A percentile compares a stretch with the other conserved stretches of the same genome.
These are phyloP conservation scores for Uronychia setigera DNA, from an alignment of 73 alveolate species.

Conservation along the genomic window DNA sequence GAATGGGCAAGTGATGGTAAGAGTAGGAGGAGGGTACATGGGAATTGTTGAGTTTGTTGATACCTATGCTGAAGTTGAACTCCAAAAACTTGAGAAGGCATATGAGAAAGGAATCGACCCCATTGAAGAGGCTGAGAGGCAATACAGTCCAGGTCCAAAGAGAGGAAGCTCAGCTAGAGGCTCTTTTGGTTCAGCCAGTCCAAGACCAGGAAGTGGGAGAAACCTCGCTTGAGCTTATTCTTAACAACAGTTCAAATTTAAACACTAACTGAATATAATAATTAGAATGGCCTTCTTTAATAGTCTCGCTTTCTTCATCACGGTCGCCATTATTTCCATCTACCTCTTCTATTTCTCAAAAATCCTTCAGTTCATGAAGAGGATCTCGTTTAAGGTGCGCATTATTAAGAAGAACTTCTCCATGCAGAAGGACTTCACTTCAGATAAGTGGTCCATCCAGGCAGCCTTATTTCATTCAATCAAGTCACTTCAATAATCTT, in stretches of 20 bases:
- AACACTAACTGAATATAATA: background rate
- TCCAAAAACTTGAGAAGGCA: conserved; percentile 20
- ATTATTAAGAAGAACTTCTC: background rate
- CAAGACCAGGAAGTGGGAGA: background rate
- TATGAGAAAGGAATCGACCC: conserved; percentile 6
- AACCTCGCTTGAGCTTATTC: background rate
- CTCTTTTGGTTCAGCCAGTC: background rate
- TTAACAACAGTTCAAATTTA: background rate
- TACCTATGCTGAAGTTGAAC: conserved; percentile 56
- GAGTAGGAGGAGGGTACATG: conserved; percentile 52
- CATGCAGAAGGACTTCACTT: background rate
- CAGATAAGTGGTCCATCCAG: background rate
- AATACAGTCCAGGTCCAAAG: background rate
- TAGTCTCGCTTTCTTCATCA: background rate
- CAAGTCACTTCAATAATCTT: background rate
- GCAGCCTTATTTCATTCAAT: background rate
- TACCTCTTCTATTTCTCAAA: background rate
- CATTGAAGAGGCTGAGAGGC: background rate
- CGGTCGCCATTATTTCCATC: background rate
- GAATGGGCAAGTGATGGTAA: conserved; percentile 47
- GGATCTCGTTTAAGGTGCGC: background rate
- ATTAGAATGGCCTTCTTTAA: background rate
- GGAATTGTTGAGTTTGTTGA: conserved; percentile 63
- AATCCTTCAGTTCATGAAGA: background rate
- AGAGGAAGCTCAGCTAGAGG: background rate